A percentile compares a stretch with the other conserved stretches of the same genome.
phyloP scores from a whole-genome alignment of 2,329 filamentous ascomycete species.

The Colletotrichum tropicicola region DNA sequence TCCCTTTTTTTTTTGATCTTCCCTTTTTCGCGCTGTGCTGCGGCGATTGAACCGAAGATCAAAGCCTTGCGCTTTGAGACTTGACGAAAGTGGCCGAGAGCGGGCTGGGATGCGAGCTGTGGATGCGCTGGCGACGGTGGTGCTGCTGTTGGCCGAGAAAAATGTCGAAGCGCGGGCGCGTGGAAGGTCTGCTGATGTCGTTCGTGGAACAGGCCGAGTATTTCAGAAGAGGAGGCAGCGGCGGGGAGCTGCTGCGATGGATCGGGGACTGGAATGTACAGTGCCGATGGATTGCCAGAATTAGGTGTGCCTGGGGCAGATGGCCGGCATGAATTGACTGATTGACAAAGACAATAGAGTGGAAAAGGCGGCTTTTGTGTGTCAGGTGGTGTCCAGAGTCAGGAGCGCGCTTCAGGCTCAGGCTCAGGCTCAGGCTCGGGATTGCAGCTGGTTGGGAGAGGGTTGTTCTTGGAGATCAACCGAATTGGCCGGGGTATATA shows the following conservation, averaged over 20 bases:
- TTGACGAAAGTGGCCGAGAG: slow-evolving; percentile 27
- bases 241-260: background rate
- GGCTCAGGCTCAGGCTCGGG: background rate
- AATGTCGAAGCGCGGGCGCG: slow-evolving; percentile 17
- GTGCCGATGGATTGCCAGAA: slow-evolving; percentile 13
- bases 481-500: background rate
- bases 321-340: slow-evolving; percentile 21
- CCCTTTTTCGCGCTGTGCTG: background rate
- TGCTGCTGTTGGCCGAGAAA: slow-evolving; percentile 14
- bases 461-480: background rate
- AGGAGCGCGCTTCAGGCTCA: slow-evolving; percentile 15
- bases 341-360: slow-evolving; percentile 21
- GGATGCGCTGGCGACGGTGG: background rate
- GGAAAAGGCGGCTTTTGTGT: slow-evolving; percentile 22
- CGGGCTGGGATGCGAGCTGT: slow-evolving; percentile 15
- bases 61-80: slow-evolving; percentile 27
- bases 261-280: slow-evolving; percentile 20
- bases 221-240: background rate
- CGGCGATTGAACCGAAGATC: slow-evolving; percentile 9
- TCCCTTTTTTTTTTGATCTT: background rate
- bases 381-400: slow-evolving; percentile 24
- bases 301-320: slow-evolving; percentile 16
- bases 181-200: slow-evolving; percentile 16
- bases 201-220: slow-evolving; percentile 12
- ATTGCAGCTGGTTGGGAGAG: background rate